Percentiles rank a stretch among this genome's conserved stretches.
Conservation (phyloP, 345 rosid species). For the Triadica sebifera region DNA sequence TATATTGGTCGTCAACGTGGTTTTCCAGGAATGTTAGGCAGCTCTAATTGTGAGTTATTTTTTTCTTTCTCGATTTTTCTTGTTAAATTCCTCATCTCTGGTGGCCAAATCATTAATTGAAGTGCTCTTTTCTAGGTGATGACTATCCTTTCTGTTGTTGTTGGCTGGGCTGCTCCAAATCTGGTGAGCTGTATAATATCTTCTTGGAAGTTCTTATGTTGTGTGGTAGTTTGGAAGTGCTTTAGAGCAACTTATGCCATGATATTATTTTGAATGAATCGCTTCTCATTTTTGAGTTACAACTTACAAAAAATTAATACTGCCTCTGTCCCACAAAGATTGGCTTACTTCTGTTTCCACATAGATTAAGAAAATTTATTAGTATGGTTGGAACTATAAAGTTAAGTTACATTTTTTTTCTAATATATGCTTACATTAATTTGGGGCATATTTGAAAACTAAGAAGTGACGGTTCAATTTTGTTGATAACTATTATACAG, state of each 20-base stretch:
- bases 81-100: constrained; percentile 2
- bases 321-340: no score
- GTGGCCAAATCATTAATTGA: neutral
- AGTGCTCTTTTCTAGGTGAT: constrained; percentile 54
- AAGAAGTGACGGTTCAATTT: no score
- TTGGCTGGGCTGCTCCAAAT: constrained; percentile 96
- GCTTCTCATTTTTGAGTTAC: neutral
- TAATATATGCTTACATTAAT: no score
- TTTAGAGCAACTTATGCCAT: neutral
- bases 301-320: neutral
- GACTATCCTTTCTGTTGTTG: constrained; percentile 77
- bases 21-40: no score
- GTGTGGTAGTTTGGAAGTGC: constrained; percentile 3
- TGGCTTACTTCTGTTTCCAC: no score
- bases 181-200: constrained; percentile 53
- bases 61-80: neutral
- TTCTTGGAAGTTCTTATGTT: constrained; percentile 10
- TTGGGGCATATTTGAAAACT: no score
- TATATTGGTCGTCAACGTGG: no score
- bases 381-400: no score
- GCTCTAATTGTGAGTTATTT: constrained; percentile 62
- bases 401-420: no score
- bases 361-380: no score
- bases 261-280: neutral
- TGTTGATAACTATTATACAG: no score